phyloP scores from a whole-genome alignment of 306 rosid genomes.

The Mimosa pudica region DNA sequence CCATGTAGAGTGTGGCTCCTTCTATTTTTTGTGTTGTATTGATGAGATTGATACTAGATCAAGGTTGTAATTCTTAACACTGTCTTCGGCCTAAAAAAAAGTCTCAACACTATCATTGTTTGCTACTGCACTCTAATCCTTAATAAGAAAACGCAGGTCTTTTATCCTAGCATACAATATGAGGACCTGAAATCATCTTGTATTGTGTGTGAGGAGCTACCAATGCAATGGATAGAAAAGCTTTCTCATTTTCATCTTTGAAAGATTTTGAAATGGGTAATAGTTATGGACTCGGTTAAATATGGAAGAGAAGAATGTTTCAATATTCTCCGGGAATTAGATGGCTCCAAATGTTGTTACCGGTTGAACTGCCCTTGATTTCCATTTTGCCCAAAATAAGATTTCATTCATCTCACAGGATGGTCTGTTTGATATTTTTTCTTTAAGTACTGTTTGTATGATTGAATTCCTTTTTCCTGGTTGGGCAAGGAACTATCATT shows the following conservation, averaged over 20 bases:
- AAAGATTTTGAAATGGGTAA: neutral
- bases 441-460: neutral
- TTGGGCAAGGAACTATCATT: slow-evolving; percentile 35
- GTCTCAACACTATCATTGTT: neutral
- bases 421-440: neutral
- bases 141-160: slow-evolving; percentile 2
- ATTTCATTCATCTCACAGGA: slow-evolving; percentile 20
- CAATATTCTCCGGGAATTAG: slow-evolving; percentile 4
- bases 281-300: slow-evolving; percentile 16
- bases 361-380: slow-evolving; percentile 9
- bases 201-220: slow-evolving; percentile 26
- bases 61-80: neutral
- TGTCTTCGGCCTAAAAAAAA: too few species aligned
- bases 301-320: slow-evolving; percentile 9
- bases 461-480: slow-evolving; percentile 15
- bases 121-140: slow-evolving; percentile 4
- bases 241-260: slow-evolving; percentile 15
- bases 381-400: neutral
- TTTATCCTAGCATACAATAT: slow-evolving; percentile 16
- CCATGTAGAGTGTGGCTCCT: neutral
- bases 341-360: slow-evolving; percentile 10
- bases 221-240: slow-evolving; percentile 20
- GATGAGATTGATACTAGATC: neutral
- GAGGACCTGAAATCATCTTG: slow-evolving; percentile 28
- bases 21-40: neutral